Base-by-base conservation (phyloP, 2,329 filamentous ascomycete genomes). In the Calonectria fujianensis region DNA sequence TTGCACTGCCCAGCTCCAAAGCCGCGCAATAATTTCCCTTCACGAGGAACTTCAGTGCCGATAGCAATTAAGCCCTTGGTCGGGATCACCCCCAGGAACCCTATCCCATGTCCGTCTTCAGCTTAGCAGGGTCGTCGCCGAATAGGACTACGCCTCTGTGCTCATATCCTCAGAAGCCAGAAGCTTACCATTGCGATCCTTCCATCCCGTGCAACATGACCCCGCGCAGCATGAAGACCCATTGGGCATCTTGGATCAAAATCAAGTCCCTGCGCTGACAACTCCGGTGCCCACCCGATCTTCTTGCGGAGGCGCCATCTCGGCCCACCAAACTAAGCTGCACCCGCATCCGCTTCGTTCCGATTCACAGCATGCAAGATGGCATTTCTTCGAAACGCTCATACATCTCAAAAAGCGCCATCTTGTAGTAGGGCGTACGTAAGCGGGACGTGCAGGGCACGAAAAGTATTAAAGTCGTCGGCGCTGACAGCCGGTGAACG, bases 391-490 rank as follows among this genome's bases (percentile, higher is more conserved):
- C 29, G 24, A 32, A 37, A 29, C 59, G n/a, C 59, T 69, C n/a
- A 14, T 29, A 35, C 64, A 39, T 31, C 24, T 37, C 31, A 59
- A 59, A 59, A 63, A 27, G n/a, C 50, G 27, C 52, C 7, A 31
- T 52, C 39, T 35, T 48, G 57, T n/a, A 24, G 20, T 71, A 52
- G 61, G 61, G 69, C 63, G 72, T 72, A 74, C 72, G 72, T 74
- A 61, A 74, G 69, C 72, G 27, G 32, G 11, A 37, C n/a, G 9
- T 29, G 39, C 31, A 27, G n/a, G 9, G 10, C 50, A 50, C 20
- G 10, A 24, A 27, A 31, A 37, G 29, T 59, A 52, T 27, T 39
- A 51, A 29, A 27, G 48, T 57, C 59, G 48, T 39, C 59, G 69
- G 31, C 45, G 50, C 51, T 52, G 52, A 50, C 65, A 41, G 18